phyloP scores from a whole-genome alignment of 1,284 basidiomycete species.

The Ganoderma resinaceum region DNA sequence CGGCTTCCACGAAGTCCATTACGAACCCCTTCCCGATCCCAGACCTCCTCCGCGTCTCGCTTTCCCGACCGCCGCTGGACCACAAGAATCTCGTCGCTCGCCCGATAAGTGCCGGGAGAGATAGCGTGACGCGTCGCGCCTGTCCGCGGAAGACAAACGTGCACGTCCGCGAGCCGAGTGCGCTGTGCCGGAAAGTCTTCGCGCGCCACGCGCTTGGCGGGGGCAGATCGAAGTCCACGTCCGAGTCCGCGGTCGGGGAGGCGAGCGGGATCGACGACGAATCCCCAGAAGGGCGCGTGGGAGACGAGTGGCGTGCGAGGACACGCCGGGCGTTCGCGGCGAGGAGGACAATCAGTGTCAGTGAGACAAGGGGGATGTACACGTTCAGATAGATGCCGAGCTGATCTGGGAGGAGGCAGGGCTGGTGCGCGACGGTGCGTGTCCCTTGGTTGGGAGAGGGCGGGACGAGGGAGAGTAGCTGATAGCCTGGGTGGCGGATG shows the following conservation, averaged over 20 bases:
- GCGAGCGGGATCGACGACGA: constrained; percentile 16
- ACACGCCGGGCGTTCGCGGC: constrained; percentile 33
- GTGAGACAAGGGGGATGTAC: constrained; percentile 54
- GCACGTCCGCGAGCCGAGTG: constrained; percentile 30
- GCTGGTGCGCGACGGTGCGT: constrained; percentile 48
- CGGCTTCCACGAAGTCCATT: constrained; percentile 43
- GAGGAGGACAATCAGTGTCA: constrained; percentile 42
- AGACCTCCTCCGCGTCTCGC: constrained; percentile 21
- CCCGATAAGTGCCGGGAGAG: constrained; percentile 10
- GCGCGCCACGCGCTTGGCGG: constrained; percentile 29
- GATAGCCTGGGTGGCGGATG: constrained; percentile 63
- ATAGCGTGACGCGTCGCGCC: constrained; percentile 39
- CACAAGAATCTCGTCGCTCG: constrained; percentile 23
- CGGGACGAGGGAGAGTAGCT: constrained; percentile 63
- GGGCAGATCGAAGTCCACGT: constrained; percentile 27
- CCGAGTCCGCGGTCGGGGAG: not conserved
- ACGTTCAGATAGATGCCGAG: constrained; percentile 56
- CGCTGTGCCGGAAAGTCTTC: constrained; percentile 23
- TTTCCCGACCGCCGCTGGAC: constrained; percentile 13
- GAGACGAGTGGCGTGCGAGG: constrained; percentile 30
- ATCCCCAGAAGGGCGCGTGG: constrained; percentile 5
- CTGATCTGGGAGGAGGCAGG: constrained; percentile 68
- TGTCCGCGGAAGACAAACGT: constrained; percentile 38
- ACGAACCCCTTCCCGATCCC: constrained; percentile 42
- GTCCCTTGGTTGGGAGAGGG: constrained; percentile 28